Percentiles rank a stretch among this genome's conserved stretches.
Evolutionary conservation across 2,329 filamentous ascomycete genomes (phyloP).

Genomic region (Monilinia polystroma): DNA sequence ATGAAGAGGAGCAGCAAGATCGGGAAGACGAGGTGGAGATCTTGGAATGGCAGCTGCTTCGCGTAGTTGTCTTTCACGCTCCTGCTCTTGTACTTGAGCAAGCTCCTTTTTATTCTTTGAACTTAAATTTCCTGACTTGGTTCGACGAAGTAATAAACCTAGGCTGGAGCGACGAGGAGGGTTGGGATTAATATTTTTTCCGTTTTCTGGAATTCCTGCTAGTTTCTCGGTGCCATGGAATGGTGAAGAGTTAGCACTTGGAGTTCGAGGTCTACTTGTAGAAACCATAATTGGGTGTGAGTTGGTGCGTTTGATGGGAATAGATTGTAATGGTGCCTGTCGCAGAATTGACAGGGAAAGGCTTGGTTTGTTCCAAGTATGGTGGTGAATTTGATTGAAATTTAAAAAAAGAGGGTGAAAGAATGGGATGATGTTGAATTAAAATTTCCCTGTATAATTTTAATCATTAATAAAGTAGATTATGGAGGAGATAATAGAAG

Average conservation of each 20-base stretch:
- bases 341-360: conserved; percentile 33
- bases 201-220: conserved; percentile 40
- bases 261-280: conserved; percentile 42
- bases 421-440: neutral
- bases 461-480: conserved; percentile 18
- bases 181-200: conserved; percentile 33
- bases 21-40: conserved; percentile 59
- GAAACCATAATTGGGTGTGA: conserved; percentile 35
- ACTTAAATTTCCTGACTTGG: conserved; percentile 65
- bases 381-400: conserved; percentile 14
- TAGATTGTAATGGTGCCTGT: conserved; percentile 23
- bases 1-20: conserved; percentile 38
- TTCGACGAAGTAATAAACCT: conserved; percentile 63
- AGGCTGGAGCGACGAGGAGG: conserved; percentile 49
- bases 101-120: conserved; percentile 61
- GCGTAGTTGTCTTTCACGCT: conserved; percentile 54
- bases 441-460: conserved; percentile 11
- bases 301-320: conserved; percentile 26
- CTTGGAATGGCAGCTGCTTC: conserved; percentile 56
- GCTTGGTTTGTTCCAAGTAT: conserved; percentile 9
- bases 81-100: conserved; percentile 47
- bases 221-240: conserved; percentile 38
- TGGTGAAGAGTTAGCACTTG: conserved; percentile 38
- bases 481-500: neutral
- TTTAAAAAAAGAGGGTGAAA: conserved; percentile 6